Conservation (phyloP, 257 asterid species). For the Orobanche coerulescens region DNA sequence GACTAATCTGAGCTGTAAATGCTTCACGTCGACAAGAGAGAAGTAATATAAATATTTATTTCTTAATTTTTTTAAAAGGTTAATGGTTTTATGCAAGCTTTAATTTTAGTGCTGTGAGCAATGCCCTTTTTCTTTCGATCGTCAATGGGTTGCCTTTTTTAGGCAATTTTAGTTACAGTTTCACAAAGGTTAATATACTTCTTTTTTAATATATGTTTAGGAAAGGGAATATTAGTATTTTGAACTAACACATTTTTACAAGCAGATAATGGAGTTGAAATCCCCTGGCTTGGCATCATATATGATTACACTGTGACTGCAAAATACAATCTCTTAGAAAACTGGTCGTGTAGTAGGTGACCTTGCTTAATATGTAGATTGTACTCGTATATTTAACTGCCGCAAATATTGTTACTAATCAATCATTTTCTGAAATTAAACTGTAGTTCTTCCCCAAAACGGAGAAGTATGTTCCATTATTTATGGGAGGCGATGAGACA, state of each 20-base stretch:
- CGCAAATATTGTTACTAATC: not conserved
- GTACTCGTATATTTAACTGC: conserved; percentile 8
- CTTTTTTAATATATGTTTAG: no score
- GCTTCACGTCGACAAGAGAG: not conserved
- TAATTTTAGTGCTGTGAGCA: not conserved
- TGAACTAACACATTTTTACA: not conserved
- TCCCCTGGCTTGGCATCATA: not conserved
- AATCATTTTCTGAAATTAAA: conserved; percentile 17
- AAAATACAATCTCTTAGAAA: not conserved
- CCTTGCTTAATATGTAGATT: conserved; percentile 2
- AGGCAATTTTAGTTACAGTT: not conserved
- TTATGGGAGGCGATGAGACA: conserved; percentile 71
- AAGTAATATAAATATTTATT: not conserved
- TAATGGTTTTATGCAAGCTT: not conserved
- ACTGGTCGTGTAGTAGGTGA: conserved; percentile 9
- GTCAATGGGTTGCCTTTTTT: not conserved
- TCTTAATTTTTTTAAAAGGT: not conserved
- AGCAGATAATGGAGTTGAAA: not conserved
- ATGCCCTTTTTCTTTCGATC: no score
- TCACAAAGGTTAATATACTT: not conserved
- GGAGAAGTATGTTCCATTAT: conserved; percentile 74
- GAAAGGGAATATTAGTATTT: no score
- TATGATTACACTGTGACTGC: not conserved
- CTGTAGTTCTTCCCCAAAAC: conserved; percentile 93
- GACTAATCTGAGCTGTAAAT: not conserved